A percentile compares a stretch with the other conserved stretches of the same genome.
These are phyloP conservation scores for Fusarium anthophilum DNA, from an alignment of 2,329 filamentous ascomycete species.

Conservation along the genomic window DNA sequence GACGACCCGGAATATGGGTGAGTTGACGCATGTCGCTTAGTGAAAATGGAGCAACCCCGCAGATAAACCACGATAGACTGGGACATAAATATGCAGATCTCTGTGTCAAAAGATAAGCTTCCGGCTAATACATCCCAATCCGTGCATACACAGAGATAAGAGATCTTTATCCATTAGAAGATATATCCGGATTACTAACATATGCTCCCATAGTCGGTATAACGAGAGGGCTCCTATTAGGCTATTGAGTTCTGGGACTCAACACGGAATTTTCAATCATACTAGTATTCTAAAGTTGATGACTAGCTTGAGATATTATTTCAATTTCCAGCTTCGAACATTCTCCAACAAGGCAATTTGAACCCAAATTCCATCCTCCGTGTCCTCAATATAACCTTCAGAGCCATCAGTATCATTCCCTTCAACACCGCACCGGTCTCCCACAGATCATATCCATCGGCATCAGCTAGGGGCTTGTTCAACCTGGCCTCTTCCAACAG, in stretches of 20 bases:
- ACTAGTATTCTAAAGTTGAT: rapidly evolving
- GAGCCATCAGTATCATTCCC: too few relatives aligned
- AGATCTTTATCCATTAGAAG: neutral
- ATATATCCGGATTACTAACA: neutral
- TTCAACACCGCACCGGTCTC: too few relatives aligned
- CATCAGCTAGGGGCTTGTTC: too few relatives aligned
- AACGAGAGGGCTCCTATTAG: neutral
- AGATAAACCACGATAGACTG: neutral
- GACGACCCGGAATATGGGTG: neutral
- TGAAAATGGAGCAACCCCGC: neutral
- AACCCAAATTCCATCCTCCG: neutral
- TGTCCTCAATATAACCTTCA: neutral
- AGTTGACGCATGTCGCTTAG: neutral
- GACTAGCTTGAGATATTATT: neutral
- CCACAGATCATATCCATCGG: rapidly evolving
- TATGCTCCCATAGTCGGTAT: rapidly evolving
- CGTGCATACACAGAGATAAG: neutral
- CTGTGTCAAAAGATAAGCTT: neutral
- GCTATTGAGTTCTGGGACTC: neutral
- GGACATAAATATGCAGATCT: neutral
- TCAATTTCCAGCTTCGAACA: rapidly evolving
- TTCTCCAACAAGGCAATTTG: neutral
- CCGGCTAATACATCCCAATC: neutral
- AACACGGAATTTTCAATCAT: neutral
- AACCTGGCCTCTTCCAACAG: too few relatives aligned